A percentile compares a stretch with the other conserved stretches of the same genome.
Evolutionary conservation across 2,329 filamentous ascomycete genomes (phyloP).

Genomic region (Alternaria angustiovoidea): DNA sequence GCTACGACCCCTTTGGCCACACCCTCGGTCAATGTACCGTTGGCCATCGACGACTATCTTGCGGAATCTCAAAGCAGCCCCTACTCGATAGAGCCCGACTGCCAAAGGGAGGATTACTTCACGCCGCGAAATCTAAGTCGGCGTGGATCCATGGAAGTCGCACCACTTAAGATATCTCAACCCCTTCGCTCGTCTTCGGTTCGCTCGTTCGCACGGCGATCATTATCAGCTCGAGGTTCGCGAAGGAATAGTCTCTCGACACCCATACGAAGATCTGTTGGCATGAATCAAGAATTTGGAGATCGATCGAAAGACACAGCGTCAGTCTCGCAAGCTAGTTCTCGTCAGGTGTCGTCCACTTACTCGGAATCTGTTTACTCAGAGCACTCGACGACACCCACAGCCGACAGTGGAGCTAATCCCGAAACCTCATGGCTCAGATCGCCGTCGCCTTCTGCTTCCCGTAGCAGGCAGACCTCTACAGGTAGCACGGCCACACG

Average conservation of each 20-base stretch:
- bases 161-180: conserved; percentile 37
- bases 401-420: conserved; percentile 22
- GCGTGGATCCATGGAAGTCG: conserved; percentile 42
- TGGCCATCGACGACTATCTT: conserved; percentile 26
- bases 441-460: conserved; percentile 22
- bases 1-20: conserved; percentile 22
- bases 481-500: conserved; percentile 20
- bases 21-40: conserved; percentile 19
- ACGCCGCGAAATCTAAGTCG: conserved; percentile 31
- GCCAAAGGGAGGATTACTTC: conserved; percentile 54
- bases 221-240: conserved; percentile 38
- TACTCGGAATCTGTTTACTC: conserved; percentile 11
- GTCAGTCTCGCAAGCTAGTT: conserved; percentile 1
- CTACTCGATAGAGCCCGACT: conserved; percentile 55
- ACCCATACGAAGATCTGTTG: conserved; percentile 43
- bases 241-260: conserved; percentile 42
- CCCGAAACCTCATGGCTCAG: conserved; percentile 32
- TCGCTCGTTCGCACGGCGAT: conserved; percentile 42
- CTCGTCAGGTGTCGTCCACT: conserved; percentile 1
- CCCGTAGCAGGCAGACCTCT: conserved; percentile 20
- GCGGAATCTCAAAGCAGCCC: conserved; percentile 16
- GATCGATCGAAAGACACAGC: conserved; percentile 45
- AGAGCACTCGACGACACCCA: conserved; percentile 22
- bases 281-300: conserved; percentile 51
- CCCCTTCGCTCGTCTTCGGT: conserved; percentile 46